phyloP scores from a whole-genome alignment of 352 stramenopile species.

The Pythium rhizo-oryzae region DNA sequence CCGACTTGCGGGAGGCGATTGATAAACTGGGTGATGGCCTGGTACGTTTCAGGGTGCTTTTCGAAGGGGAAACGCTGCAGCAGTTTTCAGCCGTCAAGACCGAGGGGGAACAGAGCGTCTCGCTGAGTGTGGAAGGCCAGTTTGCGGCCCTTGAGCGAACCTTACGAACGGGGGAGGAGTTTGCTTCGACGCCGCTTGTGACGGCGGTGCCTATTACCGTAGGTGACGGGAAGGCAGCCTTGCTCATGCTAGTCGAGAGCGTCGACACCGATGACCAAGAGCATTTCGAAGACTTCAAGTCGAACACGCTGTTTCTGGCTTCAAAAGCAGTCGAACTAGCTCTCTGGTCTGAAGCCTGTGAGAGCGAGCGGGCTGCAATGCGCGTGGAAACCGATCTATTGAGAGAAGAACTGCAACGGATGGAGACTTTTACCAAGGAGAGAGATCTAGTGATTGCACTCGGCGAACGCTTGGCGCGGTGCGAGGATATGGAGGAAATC shows the following conservation, averaged over 20 bases:
- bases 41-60: conserved; percentile 10
- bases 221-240: neutral
- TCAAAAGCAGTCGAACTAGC: conserved; percentile 1
- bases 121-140: conserved; percentile 21
- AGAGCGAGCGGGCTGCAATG: neutral
- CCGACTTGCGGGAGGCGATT: neutral
- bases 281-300: neutral
- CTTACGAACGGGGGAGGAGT: conserved; percentile 8
- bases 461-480: neutral
- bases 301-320: neutral
- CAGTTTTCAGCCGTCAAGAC: neutral
- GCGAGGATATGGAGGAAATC: conserved; percentile 7
- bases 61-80: conserved; percentile 18
- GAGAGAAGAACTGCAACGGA: neutral
- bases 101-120: neutral
- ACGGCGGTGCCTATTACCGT: conserved; percentile 6
- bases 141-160: conserved; percentile 15
- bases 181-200: conserved; percentile 8
- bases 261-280: neutral
- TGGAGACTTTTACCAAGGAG: neutral
- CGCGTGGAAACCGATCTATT: neutral
- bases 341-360: neutral
- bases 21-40: neutral
- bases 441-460: neutral
- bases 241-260: neutral